Conservation (phyloP, 768 basidiomycete genomes). For the Pulveroboletus frians region DNA sequence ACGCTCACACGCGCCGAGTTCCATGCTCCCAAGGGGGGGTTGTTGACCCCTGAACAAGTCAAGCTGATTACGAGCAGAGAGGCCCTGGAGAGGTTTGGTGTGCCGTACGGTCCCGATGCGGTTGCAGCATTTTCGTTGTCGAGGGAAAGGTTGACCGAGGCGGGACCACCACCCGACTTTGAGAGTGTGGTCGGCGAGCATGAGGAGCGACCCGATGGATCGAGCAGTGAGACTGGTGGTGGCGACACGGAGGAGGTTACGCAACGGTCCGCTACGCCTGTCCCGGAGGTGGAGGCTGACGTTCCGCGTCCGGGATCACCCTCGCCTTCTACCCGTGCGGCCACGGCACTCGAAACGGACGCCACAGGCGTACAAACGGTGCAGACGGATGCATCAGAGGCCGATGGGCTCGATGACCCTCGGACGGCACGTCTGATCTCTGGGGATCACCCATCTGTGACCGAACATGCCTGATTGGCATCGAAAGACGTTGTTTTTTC, state of each 20-base stretch:
- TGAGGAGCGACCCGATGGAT: background rate
- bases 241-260: background rate
- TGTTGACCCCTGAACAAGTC: slow-evolving; percentile 47
- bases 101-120: slow-evolving; percentile 74
- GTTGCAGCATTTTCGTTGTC: slow-evolving; percentile 52
- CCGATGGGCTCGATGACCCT: slow-evolving; percentile 1
- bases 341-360: slow-evolving; percentile 5
- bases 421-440: slow-evolving; percentile 14
- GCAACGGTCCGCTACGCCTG: background rate
- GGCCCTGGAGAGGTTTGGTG: slow-evolving; percentile 60
- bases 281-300: background rate
- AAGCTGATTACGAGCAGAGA: slow-evolving; percentile 67
- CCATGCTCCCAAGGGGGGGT: slow-evolving; percentile 45
- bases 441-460: background rate
- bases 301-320: background rate
- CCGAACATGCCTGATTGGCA: background rate
- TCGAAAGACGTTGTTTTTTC: background rate
- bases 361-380: background rate
- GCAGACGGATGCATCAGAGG: background rate
- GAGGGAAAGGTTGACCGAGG: slow-evolving; percentile 35
- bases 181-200: slow-evolving; percentile 24
- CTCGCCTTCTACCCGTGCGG: slow-evolving; percentile 7
- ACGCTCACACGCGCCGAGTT: slow-evolving; percentile 69
- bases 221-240: background rate
- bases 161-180: slow-evolving; percentile 48